phyloP scores from a whole-genome alignment of 1,284 basidiomycete genomes.

The Naganishia albida region DNA sequence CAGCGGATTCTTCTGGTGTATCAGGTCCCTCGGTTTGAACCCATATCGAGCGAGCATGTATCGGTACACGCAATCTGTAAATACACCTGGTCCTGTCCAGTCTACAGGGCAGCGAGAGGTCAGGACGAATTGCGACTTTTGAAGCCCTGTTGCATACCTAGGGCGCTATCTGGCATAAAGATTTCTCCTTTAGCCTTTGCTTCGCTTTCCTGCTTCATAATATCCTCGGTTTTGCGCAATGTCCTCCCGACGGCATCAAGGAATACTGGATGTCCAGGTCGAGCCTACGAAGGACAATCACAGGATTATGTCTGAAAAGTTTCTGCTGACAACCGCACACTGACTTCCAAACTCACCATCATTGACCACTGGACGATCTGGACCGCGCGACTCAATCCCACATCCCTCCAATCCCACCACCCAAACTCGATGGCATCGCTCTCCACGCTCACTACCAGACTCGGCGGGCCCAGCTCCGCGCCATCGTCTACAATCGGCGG shows the following conservation, averaged over 20 bases:
- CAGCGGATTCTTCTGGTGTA: conserved; percentile 39
- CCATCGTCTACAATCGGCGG: conserved; percentile 41
- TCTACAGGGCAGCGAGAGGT: conserved; percentile 31
- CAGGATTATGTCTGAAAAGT: background rate
- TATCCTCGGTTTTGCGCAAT: conserved; percentile 40
- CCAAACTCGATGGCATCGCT: conserved; percentile 47
- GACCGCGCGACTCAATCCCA: conserved; percentile 41
- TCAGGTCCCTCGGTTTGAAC: conserved; percentile 41
- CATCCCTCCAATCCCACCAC: conserved; percentile 35
- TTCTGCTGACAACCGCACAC: background rate
- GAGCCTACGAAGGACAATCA: conserved; percentile 29
- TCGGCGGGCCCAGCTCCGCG: conserved; percentile 39
- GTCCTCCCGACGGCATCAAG: conserved; percentile 43
- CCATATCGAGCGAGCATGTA: conserved; percentile 45
- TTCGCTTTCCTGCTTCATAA: conserved; percentile 30
- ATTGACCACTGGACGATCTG: conserved; percentile 50
- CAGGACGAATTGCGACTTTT: no score
- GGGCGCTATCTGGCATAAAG: conserved; percentile 41
- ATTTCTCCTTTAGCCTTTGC: conserved; percentile 37
- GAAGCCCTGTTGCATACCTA: conserved; percentile 32
- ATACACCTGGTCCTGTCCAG: conserved; percentile 50
- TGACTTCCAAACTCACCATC: conserved; percentile 32
- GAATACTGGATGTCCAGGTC: conserved; percentile 48
- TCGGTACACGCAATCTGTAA: conserved; percentile 47
- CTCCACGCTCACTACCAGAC: conserved; percentile 43